phyloP scores from a whole-genome alignment of 768 basidiomycete genomes.

The Tricholoma furcatifolium region DNA sequence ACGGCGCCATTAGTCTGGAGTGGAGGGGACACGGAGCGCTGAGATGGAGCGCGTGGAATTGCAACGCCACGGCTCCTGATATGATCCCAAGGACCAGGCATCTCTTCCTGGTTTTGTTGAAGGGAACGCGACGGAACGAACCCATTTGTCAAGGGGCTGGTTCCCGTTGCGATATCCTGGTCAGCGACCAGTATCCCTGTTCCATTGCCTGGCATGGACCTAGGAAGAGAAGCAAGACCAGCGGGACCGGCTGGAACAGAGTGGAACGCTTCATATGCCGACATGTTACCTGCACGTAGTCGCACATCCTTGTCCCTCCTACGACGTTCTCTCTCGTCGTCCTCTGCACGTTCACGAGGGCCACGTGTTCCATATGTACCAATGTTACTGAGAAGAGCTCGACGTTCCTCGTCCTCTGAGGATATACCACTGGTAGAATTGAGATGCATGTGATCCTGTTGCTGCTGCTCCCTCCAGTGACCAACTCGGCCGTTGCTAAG shows the following conservation, averaged over 20 bases:
- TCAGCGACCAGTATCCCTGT: conserved; percentile 15
- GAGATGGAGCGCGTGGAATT: conserved; percentile 26
- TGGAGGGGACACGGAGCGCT: conserved; percentile 35
- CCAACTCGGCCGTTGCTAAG: conserved; percentile 34
- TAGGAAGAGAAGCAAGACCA: conserved; percentile 19
- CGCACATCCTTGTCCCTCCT: conserved; percentile 51
- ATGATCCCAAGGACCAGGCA: conserved; percentile 46
- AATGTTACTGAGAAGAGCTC: conserved; percentile 33
- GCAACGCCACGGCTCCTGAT: conserved; percentile 18
- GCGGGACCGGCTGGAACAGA: conserved; percentile 41
- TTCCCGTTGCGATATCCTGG: conserved; percentile 12
- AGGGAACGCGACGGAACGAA: conserved; percentile 13
- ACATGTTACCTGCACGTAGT: conserved; percentile 38
- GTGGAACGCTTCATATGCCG: conserved; percentile 80
- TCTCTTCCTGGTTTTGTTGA: conserved; percentile 27
- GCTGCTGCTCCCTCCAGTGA: conserved; percentile 37
- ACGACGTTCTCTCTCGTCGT: conserved; percentile 54
- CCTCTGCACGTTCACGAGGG: conserved; percentile 60
- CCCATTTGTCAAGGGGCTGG: conserved; percentile 19
- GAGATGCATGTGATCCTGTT: conserved; percentile 15
- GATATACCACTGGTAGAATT: conserved; percentile 14
- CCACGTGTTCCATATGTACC: conserved; percentile 41
- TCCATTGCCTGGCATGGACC: conserved; percentile 32
- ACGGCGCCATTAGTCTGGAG: conserved; percentile 5
- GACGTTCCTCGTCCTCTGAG: conserved; percentile 47